phyloP scores from a whole-genome alignment of 495 filamentous ascomycete species.

The Daldinia bambusicola region DNA sequence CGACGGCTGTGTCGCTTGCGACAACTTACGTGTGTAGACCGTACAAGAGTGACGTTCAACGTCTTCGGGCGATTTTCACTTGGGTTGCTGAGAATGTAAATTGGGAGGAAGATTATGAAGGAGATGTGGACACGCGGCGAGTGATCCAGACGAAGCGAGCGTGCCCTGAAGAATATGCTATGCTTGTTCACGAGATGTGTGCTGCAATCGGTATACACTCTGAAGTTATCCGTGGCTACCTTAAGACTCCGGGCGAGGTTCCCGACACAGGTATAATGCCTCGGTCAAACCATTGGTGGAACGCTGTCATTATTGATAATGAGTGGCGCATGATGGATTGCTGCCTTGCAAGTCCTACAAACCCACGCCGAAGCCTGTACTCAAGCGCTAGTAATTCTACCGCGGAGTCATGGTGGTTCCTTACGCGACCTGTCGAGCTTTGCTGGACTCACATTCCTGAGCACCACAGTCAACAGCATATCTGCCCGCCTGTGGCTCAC shows the following conservation, averaged over 20 bases:
- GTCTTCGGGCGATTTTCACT: slow-evolving; percentile 91
- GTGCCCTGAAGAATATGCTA: slow-evolving; percentile 89
- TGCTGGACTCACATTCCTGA: slow-evolving; percentile 96
- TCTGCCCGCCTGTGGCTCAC: slow-evolving; percentile 85
- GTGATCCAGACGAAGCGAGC: slow-evolving; percentile 87
- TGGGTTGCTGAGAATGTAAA: slow-evolving; percentile 95
- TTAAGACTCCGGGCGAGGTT: slow-evolving; percentile 88
- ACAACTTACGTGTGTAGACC: slow-evolving; percentile 94
- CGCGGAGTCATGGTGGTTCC: slow-evolving; percentile 92
- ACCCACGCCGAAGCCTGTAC: slow-evolving; percentile 80
- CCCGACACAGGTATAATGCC: slow-evolving; percentile 79
- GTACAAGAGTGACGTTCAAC: slow-evolving; percentile 93
- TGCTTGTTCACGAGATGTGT: slow-evolving; percentile 93
- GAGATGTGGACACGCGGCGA: slow-evolving; percentile 77
- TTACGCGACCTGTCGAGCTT: slow-evolving; percentile 82
- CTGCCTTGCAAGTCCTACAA: slow-evolving; percentile 88
- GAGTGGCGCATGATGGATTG: slow-evolving; percentile 99
- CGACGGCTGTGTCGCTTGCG: slow-evolving; percentile 83
- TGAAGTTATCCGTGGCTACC: slow-evolving; percentile 84
- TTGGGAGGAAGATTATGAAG: slow-evolving; percentile 95
- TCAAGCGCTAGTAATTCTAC: slow-evolving; percentile 72
- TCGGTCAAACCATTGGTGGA: slow-evolving; percentile 98
- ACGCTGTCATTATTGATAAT: slow-evolving; percentile 89
- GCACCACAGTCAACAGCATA: slow-evolving; percentile 85
- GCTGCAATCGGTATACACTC: slow-evolving; percentile 85